Evolutionary conservation across 805 yeast species (phyloP).

Genomic region (Ogataea haglerorum): DNA sequence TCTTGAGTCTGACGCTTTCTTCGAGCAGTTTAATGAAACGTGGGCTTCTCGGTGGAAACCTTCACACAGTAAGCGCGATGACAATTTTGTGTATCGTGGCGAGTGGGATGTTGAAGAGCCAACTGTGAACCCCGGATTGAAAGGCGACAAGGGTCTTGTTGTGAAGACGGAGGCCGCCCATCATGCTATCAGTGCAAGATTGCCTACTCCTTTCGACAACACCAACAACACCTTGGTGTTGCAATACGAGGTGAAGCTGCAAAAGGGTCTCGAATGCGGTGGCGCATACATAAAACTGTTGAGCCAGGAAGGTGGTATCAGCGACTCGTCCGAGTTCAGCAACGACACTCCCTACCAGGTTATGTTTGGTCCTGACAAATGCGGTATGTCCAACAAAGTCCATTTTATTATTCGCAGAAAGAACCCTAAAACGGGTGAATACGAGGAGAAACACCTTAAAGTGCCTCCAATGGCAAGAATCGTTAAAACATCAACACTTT

Average conservation of each 20-base stretch:
- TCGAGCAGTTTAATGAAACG: conserved; percentile 59
- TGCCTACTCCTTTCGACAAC: conserved; percentile 58
- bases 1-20: conserved; percentile 45
- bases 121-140: conserved; percentile 52
- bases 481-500: conserved; percentile 58
- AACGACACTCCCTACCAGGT: conserved; percentile 72
- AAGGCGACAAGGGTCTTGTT: conserved; percentile 72
- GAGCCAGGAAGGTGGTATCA: conserved; percentile 38
- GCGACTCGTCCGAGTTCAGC: conserved; percentile 43
- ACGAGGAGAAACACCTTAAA: conserved; percentile 66
- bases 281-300: conserved; percentile 86
- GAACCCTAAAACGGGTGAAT: conserved; percentile 50
- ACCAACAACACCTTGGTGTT: conserved; percentile 65
- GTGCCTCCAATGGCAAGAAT: conserved; percentile 65
- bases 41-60: conserved; percentile 50
- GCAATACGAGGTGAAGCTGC: conserved; percentile 87
- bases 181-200: conserved; percentile 71
- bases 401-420: conserved; percentile 68
- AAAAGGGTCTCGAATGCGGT: conserved; percentile 76
- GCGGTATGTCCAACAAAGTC: conserved; percentile 77
- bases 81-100: conserved; percentile 61
- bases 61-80: conserved; percentile 54
- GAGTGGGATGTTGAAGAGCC: conserved; percentile 74
- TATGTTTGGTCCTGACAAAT: conserved; percentile 94
- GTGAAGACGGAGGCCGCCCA: conserved; percentile 72